phyloP scores from a whole-genome alignment of 257 asterid genomes.

The Solanum pennellii region DNA sequence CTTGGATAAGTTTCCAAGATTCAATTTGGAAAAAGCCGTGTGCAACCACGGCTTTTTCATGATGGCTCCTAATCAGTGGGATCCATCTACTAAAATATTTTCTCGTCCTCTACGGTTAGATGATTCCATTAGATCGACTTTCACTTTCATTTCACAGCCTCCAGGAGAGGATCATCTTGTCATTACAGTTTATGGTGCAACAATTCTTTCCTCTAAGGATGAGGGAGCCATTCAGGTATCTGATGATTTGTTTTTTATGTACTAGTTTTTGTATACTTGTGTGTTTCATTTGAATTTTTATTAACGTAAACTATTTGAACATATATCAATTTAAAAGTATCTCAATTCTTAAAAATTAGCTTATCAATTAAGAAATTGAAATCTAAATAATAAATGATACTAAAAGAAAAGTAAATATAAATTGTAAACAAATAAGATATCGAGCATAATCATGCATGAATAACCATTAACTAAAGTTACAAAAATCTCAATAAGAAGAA shows the following conservation, averaged over 20 bases:
- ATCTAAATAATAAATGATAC: no score
- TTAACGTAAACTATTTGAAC: no score
- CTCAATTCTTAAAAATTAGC: no score
- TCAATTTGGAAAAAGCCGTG: constrained; percentile 22
- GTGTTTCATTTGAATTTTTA: no score
- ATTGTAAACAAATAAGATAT: no score
- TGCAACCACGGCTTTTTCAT: constrained; percentile 58
- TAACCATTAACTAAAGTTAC: background rate
- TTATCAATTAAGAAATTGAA: no score
- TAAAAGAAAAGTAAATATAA: no score
- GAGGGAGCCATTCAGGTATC: constrained; percentile 13
- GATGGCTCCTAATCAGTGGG: constrained; percentile 56
- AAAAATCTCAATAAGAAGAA: background rate
- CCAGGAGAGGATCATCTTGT: background rate
- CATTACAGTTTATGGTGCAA: background rate
- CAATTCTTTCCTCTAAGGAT: background rate
- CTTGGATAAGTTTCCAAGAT: background rate
- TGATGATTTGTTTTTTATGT: background rate
- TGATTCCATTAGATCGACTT: background rate
- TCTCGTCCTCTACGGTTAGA: constrained; percentile 25
- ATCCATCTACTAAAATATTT: constrained; percentile 4
- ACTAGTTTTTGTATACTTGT: no score
- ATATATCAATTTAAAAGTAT: no score
- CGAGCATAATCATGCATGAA: no score
- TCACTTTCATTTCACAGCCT: constrained; percentile 24